These are phyloP conservation scores for Saksenaea vasiformis DNA, from an alignment of 371 early-diverging fungal species.

Conservation along the genomic window DNA sequence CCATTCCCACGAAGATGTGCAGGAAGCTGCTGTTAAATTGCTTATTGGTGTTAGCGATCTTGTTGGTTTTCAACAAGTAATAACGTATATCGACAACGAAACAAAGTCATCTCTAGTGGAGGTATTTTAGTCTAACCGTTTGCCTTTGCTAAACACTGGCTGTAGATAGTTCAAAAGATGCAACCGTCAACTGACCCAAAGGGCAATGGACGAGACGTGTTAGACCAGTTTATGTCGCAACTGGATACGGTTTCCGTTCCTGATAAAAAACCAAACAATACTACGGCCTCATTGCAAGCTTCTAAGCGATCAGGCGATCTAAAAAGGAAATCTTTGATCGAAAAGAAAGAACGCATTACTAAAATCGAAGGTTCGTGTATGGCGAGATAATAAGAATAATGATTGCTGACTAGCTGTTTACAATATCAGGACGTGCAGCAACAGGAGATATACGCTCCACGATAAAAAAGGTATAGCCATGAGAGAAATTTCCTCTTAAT, in stretches of 20 bases:
- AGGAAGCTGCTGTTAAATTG: constrained; percentile 60
- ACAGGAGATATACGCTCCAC: neutral
- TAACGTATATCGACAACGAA: constrained; percentile 23
- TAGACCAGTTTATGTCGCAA: neutral
- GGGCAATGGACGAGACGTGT: neutral
- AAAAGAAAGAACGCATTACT: neutral
- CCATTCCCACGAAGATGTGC: constrained; percentile 64
- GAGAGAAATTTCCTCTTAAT: neutral
- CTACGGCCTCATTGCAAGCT: neutral
- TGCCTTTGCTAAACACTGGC: neutral
- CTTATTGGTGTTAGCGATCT: constrained; percentile 46
- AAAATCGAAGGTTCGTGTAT: neutral
- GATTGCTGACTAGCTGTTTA: neutral
- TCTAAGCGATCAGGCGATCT: neutral
- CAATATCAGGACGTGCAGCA: neutral
- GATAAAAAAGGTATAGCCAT: neutral
- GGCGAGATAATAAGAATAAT: too few relatives aligned
- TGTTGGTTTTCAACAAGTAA: constrained; percentile 22
- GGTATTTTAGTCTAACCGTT: constrained; percentile 3
- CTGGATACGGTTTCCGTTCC: neutral
- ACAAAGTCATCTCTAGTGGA: constrained; percentile 19
- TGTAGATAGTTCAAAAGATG: neutral
- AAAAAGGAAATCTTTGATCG: neutral
- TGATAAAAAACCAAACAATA: neutral
- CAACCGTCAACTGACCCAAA: neutral